Evolutionary conservation across 1,284 basidiomycete species (phyloP).

Genomic region (Xerocomus amazonicus): DNA sequence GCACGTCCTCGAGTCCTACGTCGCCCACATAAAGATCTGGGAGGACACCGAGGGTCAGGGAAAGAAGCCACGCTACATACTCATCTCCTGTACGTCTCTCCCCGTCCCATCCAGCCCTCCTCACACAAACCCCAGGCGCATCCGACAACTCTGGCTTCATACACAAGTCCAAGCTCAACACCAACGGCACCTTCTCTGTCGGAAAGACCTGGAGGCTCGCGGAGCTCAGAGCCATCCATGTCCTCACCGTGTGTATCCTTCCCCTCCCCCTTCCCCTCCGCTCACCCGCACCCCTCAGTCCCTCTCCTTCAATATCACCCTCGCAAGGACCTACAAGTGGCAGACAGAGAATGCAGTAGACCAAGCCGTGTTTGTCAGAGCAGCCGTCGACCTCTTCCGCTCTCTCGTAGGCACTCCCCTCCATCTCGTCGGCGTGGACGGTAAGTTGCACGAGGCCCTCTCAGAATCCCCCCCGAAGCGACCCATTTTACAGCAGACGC

Average conservation of each 20-base stretch:
- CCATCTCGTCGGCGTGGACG: slow-evolving; percentile 55
- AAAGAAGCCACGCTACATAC: slow-evolving; percentile 80
- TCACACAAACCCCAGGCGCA: slow-evolving; percentile 46
- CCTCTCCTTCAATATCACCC: slow-evolving; percentile 72
- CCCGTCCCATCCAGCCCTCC: slow-evolving; percentile 5
- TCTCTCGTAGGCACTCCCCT: slow-evolving; percentile 51
- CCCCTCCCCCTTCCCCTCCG: not conserved
- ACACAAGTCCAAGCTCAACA: slow-evolving; percentile 96
- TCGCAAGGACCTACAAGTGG: slow-evolving; percentile 87
- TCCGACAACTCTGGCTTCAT: slow-evolving; percentile 67
- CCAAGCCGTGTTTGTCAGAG: slow-evolving; percentile 68
- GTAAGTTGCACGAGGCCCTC: not conserved
- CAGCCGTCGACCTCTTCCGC: slow-evolving; percentile 68
- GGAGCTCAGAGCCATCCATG: slow-evolving; percentile 79
- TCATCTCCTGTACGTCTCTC: slow-evolving; percentile 73
- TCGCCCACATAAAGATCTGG: slow-evolving; percentile 87
- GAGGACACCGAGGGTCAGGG: slow-evolving; percentile 74
- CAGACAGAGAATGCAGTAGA: slow-evolving; percentile 72
- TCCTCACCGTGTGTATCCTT: slow-evolving; percentile 54
- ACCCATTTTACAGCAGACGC: not conserved
- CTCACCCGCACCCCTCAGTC: slow-evolving; percentile 40
- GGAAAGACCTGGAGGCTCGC: slow-evolving; percentile 94
- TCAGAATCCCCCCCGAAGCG: not conserved
- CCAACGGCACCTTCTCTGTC: slow-evolving; percentile 93
- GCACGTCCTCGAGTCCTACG: slow-evolving; percentile 70